Base-by-base conservation (phyloP, 1,284 basidiomycete species). In the Rhodotorula sp. region DNA sequence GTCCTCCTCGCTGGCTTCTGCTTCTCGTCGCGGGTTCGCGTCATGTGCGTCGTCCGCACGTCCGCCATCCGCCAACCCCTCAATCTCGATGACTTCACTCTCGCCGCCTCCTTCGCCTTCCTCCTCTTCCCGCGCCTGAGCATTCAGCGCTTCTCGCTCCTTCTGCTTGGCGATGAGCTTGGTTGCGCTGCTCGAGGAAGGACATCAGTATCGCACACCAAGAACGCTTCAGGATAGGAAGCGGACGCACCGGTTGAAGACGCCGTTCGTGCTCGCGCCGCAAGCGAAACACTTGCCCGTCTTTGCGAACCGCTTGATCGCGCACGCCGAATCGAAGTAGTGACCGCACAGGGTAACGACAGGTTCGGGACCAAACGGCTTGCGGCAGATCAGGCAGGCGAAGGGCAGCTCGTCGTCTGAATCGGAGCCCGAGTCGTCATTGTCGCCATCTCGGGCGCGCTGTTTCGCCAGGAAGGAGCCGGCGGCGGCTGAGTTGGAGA, bases 241-340 rank as follows among this genome's bases (percentile, higher is more conserved):
- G 34, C 10, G 18, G 31, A 89, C 31, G 90, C 91, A 74, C 56
- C 90, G 86, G 79, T 95, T 95, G 83, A 95, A 99, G 76, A 99
- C 92, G 4, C 95, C 95, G 22, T 88, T 90, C 0, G 95, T 99
- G 5, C 93, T 87, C 20, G 91, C 87, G 61, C 92, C 90, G 79
- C 95, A 99, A 5, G 94, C 96, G 64, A 93, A 87, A 77, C 96
- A 99, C 81, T 95, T 99, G 3, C 92, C 92, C 51, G 91, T 97
- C 83, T 90, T 95, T 53, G 88, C 87, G 77, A 90, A 99, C 51
- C 96, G 57, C 59, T 77, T 75, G 73, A 82, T 81, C 70, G 83
- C 81, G 78, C 86, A 78, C 28, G 67, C 64, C 65, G 91, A 91
- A 82, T 94, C 97, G 80, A 94, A 99, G 82, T 97, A 98, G 81